Conservation (phyloP, 2,329 filamentous ascomycete genomes). For the Aspergillus carbonarius region DNA sequence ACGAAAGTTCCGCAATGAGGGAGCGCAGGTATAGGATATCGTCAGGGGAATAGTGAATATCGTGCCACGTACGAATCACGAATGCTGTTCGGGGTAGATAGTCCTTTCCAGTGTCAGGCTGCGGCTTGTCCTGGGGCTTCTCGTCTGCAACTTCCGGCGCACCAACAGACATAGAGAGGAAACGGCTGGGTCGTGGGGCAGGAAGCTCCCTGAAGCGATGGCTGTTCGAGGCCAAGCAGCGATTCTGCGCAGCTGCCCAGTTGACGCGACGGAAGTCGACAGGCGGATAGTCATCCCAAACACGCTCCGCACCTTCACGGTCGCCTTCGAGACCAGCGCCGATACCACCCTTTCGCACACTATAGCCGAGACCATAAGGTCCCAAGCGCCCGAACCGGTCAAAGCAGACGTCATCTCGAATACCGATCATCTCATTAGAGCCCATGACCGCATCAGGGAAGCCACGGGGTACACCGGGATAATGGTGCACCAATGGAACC, state of each 20-base stretch:
- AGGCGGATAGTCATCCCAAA: slow-evolving; percentile 70
- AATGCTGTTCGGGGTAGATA: slow-evolving; percentile 64
- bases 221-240: slow-evolving; percentile 70
- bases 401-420: slow-evolving; percentile 86
- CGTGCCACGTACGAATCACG: slow-evolving; percentile 76
- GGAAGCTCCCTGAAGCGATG: slow-evolving; percentile 61
- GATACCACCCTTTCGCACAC: slow-evolving; percentile 71
- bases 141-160: slow-evolving; percentile 20
- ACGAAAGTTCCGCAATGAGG: slow-evolving; percentile 72
- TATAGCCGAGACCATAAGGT: slow-evolving; percentile 88
- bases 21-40: slow-evolving; percentile 79
- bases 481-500: slow-evolving; percentile 70
- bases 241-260: slow-evolving; percentile 76
- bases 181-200: slow-evolving; percentile 35
- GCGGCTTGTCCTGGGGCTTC: slow-evolving; percentile 12
- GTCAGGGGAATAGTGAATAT: slow-evolving; percentile 75
- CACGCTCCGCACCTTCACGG: slow-evolving; percentile 71
- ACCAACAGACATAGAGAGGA: slow-evolving; percentile 36
- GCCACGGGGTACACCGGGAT: slow-evolving; percentile 74
- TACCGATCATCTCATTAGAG: slow-evolving; percentile 76
- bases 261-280: slow-evolving; percentile 75
- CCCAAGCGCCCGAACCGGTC: slow-evolving; percentile 86
- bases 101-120: slow-evolving; percentile 23
- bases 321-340: slow-evolving; percentile 86
- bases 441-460: slow-evolving; percentile 84